Base-by-base conservation (phyloP, 148 eudicot species). In the Fallopia convolvulus region DNA sequence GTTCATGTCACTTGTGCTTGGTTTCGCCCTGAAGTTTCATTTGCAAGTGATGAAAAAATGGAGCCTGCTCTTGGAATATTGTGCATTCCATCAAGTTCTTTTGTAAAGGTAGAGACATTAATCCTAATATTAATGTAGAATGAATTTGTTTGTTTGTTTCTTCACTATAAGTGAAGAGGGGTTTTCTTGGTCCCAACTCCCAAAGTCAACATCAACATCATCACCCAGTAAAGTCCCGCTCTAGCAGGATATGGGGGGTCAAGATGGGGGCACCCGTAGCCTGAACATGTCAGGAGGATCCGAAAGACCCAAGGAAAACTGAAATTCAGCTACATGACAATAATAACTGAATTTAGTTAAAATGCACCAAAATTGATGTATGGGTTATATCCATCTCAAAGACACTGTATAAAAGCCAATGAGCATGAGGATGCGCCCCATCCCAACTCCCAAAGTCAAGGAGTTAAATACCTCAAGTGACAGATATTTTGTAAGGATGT, bases 1-100 rank as follows among this genome's bases (percentile, higher is more conserved):
- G 99, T 92, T 74, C 99, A 95, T 80, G 90, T 95, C 52, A 95
- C 99, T 40, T 95, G 99, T 83, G 99, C 99, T 66, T 95, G 99
- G 99, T 92, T 95, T 90, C 90, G 89, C 80, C 99, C 99, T 80
- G 94, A 95, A 83, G 99, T 95, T 81, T 86, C 90, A 50, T 95
- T 95, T 76, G 92, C 94, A 74, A 92, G 93, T 80, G 97, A 92
- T 79, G 97, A 95, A 83, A 87, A 85, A 72, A 95, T 95, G 99
- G 99, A 95, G 83, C 99, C 99, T 86, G 99, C 99, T 44, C 86
- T 91, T 74, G 99, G 99, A 77, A 88, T 95, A 55, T 87, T 95
- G 87, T 88, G 97, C 84, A 95, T 95, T 80, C 97, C 99, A 49
- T 91, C 99, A 78, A 86, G 90, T 70, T 85, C 94, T 71, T 95